A percentile compares a stretch with the other conserved stretches of the same genome.
Evolutionary conservation across 2,329 filamentous ascomycete genomes (phyloP).

Genomic region (Rugonectria rugulosa): DNA sequence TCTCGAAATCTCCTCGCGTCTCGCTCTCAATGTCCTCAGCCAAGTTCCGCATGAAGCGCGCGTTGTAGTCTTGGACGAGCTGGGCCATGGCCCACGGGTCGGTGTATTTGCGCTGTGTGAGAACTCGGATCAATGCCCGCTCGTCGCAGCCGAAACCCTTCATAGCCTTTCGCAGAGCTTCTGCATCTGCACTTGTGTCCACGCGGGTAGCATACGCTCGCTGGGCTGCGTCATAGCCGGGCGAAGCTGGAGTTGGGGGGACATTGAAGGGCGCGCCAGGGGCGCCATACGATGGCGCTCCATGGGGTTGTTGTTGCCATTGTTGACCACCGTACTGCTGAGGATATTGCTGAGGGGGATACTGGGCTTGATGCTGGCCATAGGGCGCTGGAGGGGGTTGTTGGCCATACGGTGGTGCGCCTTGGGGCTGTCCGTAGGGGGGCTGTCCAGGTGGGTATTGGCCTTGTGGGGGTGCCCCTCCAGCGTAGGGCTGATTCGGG

Average conservation of each 20-base stretch:
- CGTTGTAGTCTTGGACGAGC: conserved; percentile 43
- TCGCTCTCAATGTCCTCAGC: conserved; percentile 45
- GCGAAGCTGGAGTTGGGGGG: conserved; percentile 38
- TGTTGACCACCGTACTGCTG: conserved; percentile 24
- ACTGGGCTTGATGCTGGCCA: background rate
- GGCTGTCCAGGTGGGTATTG: background rate
- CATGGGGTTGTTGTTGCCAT: conserved; percentile 30
- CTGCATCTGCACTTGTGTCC: conserved; percentile 41
- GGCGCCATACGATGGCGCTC: conserved; percentile 17
- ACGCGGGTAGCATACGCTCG: conserved; percentile 35
- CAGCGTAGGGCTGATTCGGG: conserved; percentile 9
- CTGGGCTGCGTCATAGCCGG: conserved; percentile 41
- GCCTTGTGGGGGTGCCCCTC: conserved; percentile 1
- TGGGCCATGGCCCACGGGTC: conserved; percentile 45
- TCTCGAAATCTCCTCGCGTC: conserved; percentile 42
- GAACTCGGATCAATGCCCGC: conserved; percentile 38
- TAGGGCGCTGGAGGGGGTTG: background rate
- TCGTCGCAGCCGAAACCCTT: conserved; percentile 47
- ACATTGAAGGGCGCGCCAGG: background rate
- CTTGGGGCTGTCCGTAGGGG: background rate
- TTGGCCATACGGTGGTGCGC: conserved; percentile 5
- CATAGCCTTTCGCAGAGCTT: conserved; percentile 45
- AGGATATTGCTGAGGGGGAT: conserved; percentile 10
- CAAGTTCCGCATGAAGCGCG: conserved; percentile 43
- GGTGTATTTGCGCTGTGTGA: conserved; percentile 41